phyloP scores from a whole-genome alignment of 1,139 yeast genomes.

The Yamadazyma dushanensis region DNA sequence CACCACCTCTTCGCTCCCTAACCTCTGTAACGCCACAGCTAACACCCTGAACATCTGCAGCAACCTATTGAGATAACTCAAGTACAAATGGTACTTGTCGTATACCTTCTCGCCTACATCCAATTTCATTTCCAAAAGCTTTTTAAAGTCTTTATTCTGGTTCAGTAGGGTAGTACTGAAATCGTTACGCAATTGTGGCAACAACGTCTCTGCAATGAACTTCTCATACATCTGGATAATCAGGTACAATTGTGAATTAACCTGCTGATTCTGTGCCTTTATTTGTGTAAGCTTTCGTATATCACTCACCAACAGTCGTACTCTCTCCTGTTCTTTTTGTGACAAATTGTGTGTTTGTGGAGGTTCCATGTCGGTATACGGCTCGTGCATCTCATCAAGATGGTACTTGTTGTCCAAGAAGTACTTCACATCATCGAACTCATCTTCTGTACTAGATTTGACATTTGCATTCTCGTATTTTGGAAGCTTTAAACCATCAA shows the following conservation, averaged over 20 bases:
- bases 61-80: slow-evolving; percentile 14
- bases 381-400: slow-evolving; percentile 10
- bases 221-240: slow-evolving; percentile 30
- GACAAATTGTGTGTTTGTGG: slow-evolving; percentile 1
- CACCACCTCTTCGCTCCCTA: slow-evolving; percentile 11
- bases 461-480: slow-evolving; percentile 9
- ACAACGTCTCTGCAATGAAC: slow-evolving; percentile 24
- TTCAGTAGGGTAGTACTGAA: slow-evolving; percentile 6
- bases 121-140: slow-evolving; percentile 15
- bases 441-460: neutral
- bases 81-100: slow-evolving; percentile 18
- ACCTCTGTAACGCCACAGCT: slow-evolving; percentile 9
- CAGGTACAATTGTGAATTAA: slow-evolving; percentile 24
- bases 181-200: slow-evolving; percentile 32
- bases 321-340: slow-evolving; percentile 13
- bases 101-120: slow-evolving; percentile 15
- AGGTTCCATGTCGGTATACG: neutral
- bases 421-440: slow-evolving; percentile 19
- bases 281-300: slow-evolving; percentile 25
- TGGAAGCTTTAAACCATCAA: slow-evolving; percentile 29
- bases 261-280: slow-evolving; percentile 17
- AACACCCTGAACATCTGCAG: slow-evolving; percentile 14
- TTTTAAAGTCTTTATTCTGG: slow-evolving; percentile 10
- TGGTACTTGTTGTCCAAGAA: slow-evolving; percentile 19
- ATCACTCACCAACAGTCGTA: slow-evolving; percentile 25